These are phyloP conservation scores for Anthracocystis walkeri DNA, from an alignment of 1,284 basidiomycete species.

Conservation along the genomic window DNA sequence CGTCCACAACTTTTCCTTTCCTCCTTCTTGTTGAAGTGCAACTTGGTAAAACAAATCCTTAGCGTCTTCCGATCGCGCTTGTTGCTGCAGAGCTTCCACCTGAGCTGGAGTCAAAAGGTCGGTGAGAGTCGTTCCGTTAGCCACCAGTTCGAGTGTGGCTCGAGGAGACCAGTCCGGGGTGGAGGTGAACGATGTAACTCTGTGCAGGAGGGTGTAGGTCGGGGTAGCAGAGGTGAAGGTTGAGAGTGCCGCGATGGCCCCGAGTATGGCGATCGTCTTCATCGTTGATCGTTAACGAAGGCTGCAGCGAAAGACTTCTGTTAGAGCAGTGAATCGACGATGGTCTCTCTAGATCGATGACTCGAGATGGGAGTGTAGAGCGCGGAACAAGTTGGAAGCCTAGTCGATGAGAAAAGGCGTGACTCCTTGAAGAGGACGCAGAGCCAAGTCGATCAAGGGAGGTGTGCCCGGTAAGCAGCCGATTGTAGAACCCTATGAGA, in stretches of 20 bases:
- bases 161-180: conserved; percentile 20
- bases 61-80: not conserved
- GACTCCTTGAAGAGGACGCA: too few relatives aligned
- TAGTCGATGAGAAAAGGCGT: too few relatives aligned
- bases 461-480: too few relatives aligned
- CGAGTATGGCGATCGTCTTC: not conserved
- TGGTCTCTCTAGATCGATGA: too few relatives aligned
- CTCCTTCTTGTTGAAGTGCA: not conserved
- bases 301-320: too few relatives aligned
- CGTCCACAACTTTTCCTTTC: conserved; percentile 5
- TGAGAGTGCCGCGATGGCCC: not conserved
- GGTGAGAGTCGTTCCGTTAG: not conserved
- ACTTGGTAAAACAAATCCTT: conserved; percentile 18
- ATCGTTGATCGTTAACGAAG: not conserved
- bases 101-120: not conserved
- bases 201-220: conserved; percentile 32
- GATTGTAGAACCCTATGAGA: too few relatives aligned
- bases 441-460: too few relatives aligned
- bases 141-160: conserved; percentile 6
- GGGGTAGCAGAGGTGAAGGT: not conserved
- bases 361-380: too few relatives aligned
- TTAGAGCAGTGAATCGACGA: too few relatives aligned
- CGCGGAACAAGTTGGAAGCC: too few relatives aligned
- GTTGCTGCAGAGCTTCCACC: not conserved
- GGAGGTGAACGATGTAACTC: conserved; percentile 13